A percentile compares a stretch with the other conserved stretches of the same genome.
phyloP scores from a whole-genome alignment of 1,284 basidiomycete species.

The Pascua sp. region DNA sequence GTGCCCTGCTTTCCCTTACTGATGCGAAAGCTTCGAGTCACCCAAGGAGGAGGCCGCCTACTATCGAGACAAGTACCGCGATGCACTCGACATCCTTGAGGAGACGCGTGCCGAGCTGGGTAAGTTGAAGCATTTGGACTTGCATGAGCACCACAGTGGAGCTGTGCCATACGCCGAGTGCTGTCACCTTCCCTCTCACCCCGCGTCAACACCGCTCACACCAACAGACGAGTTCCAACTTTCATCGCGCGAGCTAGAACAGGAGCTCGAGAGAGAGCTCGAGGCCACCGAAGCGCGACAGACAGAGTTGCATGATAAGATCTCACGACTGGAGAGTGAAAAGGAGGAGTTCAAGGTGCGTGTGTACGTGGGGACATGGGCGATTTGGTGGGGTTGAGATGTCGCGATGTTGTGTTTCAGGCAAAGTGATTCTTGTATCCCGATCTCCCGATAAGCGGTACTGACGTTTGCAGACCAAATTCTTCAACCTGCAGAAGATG shows the following conservation, averaged over 20 bases:
- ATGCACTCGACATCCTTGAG: conserved; percentile 75
- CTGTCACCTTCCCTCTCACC: no score
- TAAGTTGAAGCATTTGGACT: conserved; percentile 16
- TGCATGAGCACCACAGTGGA: no score
- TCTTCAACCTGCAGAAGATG: conserved; percentile 79
- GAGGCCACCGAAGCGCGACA: conserved; percentile 81
- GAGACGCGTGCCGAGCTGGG: conserved; percentile 77
- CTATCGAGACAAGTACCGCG: conserved; percentile 79
- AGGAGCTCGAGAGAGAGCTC: conserved; percentile 84
- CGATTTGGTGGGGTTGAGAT: no score
- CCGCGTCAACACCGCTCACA: neutral
- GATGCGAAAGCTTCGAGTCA: conserved; percentile 40
- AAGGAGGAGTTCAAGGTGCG: conserved; percentile 88
- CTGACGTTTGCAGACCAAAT: conserved; percentile 62
- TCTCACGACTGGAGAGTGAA: conserved; percentile 69
- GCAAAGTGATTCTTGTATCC: neutral
- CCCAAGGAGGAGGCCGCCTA: conserved; percentile 53
- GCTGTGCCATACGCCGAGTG: neutral
- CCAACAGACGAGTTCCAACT: conserved; percentile 74
- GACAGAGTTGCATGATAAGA: conserved; percentile 71
- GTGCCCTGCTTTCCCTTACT: neutral
- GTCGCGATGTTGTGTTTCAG: no score
- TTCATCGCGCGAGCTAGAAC: conserved; percentile 87
- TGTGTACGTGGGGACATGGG: neutral
- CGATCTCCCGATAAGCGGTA: neutral